Base-by-base conservation (phyloP, 169 alveolate genomes). In the Ichthyophthirius multifiliis region DNA sequence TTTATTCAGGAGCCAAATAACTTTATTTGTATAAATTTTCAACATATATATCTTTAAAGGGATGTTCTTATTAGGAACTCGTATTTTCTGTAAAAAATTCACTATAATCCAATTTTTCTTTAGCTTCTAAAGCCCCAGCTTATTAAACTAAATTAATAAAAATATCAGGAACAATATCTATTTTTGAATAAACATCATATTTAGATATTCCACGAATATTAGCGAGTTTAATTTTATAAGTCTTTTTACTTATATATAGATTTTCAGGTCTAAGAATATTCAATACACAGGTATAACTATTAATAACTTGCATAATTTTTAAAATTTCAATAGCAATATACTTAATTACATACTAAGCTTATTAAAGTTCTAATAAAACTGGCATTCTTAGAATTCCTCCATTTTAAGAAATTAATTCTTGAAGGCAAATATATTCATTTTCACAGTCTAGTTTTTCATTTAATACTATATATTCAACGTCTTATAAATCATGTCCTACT, bases 251-350 rank as follows among this genome's bases (percentile, higher is more conserved):
- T 3, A 67, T 67, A 30, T 35, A 67, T 20, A 67, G 16, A 13
- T 67, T 67, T 67, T 67, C 77, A 39, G 77, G 77, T 5, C 77
- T 41, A 2, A 67, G 16, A 16, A 67, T 67, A 30, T 67, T 67
- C 16, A 67, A 37, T 32, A 67, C 43, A 6, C 62, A 67, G 13
- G 55, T 62, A 18, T 34, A 41, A 5, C 41, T 18, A 39, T 67
- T 35, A 12, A 39, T 39, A 18, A 32, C 77, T 13, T 67, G 4
- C 2, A 67, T 15, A 3, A 67, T 67, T n/a, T 67, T 5, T 35
- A 67, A n/a, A 16, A 67, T 67, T 20, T 67, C n/a, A 37, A 34
- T 67, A n/a, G 55, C 77, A 15, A 35, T 34, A 35, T 37, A 67
- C 20, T 67, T 67, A 10, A 39, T 27, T 4, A 67, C 20, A 39